A percentile compares a stretch with the other conserved stretches of the same genome.
phyloP scores from a whole-genome alignment of 2,329 filamentous ascomycete species.

The Diaporthe sp. region DNA sequence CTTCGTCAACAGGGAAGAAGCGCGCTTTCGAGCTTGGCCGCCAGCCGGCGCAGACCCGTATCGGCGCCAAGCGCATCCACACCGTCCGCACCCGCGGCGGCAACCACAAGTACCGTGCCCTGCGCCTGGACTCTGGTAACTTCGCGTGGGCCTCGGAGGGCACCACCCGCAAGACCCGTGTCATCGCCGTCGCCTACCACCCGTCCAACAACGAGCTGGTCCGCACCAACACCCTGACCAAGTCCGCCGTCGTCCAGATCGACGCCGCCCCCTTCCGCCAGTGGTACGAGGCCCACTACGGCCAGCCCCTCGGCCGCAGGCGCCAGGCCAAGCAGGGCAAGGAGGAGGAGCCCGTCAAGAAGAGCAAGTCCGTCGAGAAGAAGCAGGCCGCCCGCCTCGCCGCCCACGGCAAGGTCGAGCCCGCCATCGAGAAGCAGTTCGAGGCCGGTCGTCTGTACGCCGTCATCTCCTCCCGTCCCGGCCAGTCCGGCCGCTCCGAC shows the following conservation, averaged over 20 bases:
- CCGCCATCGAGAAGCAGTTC: constrained; percentile 96
- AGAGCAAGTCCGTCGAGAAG: constrained; percentile 94
- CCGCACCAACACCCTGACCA: constrained; percentile 99
- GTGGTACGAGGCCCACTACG: constrained; percentile 99
- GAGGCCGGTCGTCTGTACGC: constrained; percentile 98
- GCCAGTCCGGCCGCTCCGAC: constrained; percentile 96
- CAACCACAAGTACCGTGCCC: constrained; percentile 99
- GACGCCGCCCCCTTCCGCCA: constrained; percentile 99
- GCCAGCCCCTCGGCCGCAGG: constrained; percentile 86
- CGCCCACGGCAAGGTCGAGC: constrained; percentile 91
- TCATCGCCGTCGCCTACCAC: constrained; percentile 98
- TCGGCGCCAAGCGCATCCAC: constrained; percentile 74
- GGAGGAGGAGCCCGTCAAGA: constrained; percentile 80
- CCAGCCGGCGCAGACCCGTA: constrained; percentile 99
- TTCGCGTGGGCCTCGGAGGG: constrained; percentile 99
- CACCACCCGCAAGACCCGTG: constrained; percentile 97
- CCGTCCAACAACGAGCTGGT: constrained; percentile 99
- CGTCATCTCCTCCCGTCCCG: constrained; percentile 91
- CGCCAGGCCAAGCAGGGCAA: constrained; percentile 86
- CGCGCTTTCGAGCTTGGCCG: constrained; percentile 99
- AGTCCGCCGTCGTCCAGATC: constrained; percentile 97
- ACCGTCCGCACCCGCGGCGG: constrained; percentile 70
- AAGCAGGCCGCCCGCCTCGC: constrained; percentile 93
- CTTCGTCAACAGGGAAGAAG: constrained; percentile 86
- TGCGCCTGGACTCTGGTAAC: constrained; percentile 98